A percentile compares a stretch with the other conserved stretches of the same genome.
phyloP scores from a whole-genome alignment of 2,329 filamentous ascomycete genomes.

The Berkeleyomyces rouxiae region DNA sequence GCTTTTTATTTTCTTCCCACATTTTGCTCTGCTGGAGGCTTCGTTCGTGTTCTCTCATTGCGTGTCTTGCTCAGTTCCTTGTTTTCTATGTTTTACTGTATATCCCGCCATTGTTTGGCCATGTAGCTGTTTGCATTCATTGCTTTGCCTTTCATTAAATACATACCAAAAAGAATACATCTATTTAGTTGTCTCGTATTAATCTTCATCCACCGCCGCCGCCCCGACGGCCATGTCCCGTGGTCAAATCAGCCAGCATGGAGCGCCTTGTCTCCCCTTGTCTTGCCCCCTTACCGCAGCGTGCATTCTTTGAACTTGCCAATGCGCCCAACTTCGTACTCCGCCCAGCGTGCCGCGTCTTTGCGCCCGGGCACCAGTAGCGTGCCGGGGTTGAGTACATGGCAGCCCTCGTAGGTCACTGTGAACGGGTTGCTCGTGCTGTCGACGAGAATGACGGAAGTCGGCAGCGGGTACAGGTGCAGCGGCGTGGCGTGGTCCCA shows the following conservation, averaged over 20 bases:
- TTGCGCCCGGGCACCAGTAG: constrained; percentile 54
- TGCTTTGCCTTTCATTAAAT: not conserved
- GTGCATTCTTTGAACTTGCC: constrained; percentile 48
- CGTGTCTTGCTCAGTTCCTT: not conserved
- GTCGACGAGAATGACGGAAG: constrained; percentile 68
- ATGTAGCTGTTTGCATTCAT: not conserved
- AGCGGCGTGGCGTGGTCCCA: constrained; percentile 73
- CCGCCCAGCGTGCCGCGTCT: constrained; percentile 64
- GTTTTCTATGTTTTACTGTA: not conserved
- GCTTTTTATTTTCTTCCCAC: not conserved
- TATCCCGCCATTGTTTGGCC: not conserved
- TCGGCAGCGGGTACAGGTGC: constrained; percentile 77
- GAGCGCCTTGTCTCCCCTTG: too few species aligned
- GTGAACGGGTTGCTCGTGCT: constrained; percentile 67
- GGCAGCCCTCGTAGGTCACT: constrained; percentile 85
- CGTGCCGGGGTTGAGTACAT: constrained; percentile 82
- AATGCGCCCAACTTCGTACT: constrained; percentile 56
- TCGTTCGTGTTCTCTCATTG: not conserved
- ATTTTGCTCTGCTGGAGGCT: not conserved
- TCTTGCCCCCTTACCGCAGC: constrained; percentile 24
- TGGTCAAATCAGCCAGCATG: too few species aligned
- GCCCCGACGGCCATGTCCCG: not conserved
- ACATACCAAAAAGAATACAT: not conserved
- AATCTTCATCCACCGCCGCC: not conserved
- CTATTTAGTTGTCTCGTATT: not conserved